Evolutionary conservation across 176 grass and related monocot genomes (phyloP).

Genomic region (Pontederia crassipes): DNA sequence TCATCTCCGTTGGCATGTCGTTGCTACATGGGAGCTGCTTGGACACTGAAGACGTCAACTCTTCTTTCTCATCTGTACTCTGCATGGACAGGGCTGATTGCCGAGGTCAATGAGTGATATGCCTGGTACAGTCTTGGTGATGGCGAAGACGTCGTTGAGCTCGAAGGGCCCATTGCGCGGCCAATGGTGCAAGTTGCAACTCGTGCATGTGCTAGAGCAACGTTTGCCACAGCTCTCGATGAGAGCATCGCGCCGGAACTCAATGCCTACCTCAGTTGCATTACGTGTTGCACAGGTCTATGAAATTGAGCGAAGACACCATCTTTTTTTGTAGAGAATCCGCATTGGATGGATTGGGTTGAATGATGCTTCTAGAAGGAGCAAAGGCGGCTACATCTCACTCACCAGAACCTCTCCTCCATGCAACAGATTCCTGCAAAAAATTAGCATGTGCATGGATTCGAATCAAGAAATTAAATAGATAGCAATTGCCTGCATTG

Average conservation of each 20-base stretch:
- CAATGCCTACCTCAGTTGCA: constrained; percentile 80
- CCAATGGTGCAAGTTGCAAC: constrained; percentile 90
- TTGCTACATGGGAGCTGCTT: too few relatives aligned
- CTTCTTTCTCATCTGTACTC: too few relatives aligned
- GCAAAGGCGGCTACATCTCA: constrained; percentile 93
- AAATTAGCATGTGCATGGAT: too few relatives aligned
- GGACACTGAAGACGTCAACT: too few relatives aligned
- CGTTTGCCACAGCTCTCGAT: constrained; percentile 85
- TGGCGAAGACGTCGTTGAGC: constrained; percentile 99
- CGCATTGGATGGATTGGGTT: too few relatives aligned
- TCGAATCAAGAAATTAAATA: not conserved
- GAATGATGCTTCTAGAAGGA: constrained; percentile 35
- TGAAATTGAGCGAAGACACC: not conserved
- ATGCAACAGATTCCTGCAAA: constrained; percentile 9
- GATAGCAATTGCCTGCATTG: not conserved
- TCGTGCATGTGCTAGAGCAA: constrained; percentile 96
- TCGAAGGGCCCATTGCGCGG: constrained; percentile 83
- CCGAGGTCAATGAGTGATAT: constrained; percentile 77
- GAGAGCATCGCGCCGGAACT: constrained; percentile 92
- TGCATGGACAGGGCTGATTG: too few relatives aligned
- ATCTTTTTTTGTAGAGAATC: too few relatives aligned
- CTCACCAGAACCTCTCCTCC: constrained; percentile 75
- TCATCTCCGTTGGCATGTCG: too few relatives aligned
- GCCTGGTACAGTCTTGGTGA: constrained; percentile 74
- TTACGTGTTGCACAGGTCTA: too few relatives aligned